phyloP scores from a whole-genome alignment of 495 filamentous ascomycete species.

The Margaritispora aquatica region DNA sequence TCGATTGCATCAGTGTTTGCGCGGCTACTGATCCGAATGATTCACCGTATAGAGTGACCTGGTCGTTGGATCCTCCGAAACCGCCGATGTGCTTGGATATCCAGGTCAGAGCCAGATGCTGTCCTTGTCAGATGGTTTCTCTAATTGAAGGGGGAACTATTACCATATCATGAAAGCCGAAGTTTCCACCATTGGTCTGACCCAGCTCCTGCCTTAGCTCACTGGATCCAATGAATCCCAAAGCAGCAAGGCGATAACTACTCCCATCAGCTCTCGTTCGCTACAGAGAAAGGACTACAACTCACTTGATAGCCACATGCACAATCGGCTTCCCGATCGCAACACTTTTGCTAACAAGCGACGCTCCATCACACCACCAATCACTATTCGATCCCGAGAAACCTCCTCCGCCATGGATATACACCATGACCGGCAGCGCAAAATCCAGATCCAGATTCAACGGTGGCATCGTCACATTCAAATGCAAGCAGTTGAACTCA shows the following conservation, averaged over 20 bases:
- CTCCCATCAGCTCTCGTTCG: background rate
- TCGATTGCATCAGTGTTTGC: background rate
- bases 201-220: conserved; percentile 10
- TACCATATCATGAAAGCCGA: background rate
- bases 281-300: background rate
- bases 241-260: conserved; percentile 13
- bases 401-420: conserved; percentile 33
- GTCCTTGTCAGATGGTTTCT: conserved; percentile 25
- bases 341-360: conserved; percentile 5
- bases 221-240: conserved; percentile 10
- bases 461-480: conserved; percentile 35
- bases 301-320: conserved; percentile 12
- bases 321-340: conserved; percentile 4
- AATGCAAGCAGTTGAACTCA: conserved; percentile 39
- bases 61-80: conserved; percentile 46
- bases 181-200: conserved; percentile 3
- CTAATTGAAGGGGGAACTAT: conserved; percentile 23
- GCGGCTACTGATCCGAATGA: conserved; percentile 26
- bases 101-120: conserved; percentile 41
- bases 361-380: conserved; percentile 12
- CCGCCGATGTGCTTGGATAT: conserved; percentile 40
- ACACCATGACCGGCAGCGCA: conserved; percentile 35
- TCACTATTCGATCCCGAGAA: conserved; percentile 10
- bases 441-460: background rate
- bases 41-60: conserved; percentile 44